These are phyloP conservation scores for Fusarium sp. DNA, from an alignment of 2,329 filamentous ascomycete genomes.

Conservation along the genomic window DNA sequence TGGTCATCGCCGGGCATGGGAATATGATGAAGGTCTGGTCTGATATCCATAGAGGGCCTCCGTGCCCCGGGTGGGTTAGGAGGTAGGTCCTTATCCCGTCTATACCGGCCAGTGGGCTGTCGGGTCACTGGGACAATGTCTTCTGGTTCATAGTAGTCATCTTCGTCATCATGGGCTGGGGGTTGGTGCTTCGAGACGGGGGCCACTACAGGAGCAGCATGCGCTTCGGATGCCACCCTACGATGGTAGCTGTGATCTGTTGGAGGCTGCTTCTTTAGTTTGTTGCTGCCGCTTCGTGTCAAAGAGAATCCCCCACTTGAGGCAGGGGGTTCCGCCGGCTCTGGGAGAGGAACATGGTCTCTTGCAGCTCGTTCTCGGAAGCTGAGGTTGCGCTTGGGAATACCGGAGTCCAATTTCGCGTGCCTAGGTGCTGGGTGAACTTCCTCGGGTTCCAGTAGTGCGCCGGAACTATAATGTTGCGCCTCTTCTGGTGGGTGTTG, in stretches of 20 bases:
- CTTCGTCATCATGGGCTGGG: slow-evolving; percentile 13
- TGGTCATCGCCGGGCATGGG: slow-evolving; percentile 38
- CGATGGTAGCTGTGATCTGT: slow-evolving; percentile 61
- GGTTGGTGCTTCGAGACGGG: slow-evolving; percentile 20
- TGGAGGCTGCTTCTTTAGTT: slow-evolving; percentile 68
- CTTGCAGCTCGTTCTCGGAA: slow-evolving; percentile 69
- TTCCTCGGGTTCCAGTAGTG: slow-evolving; percentile 38
- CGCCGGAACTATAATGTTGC: slow-evolving; percentile 33
- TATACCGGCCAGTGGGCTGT: slow-evolving; percentile 42
- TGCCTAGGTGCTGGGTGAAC: slow-evolving; percentile 22
- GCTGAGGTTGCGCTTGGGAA: slow-evolving; percentile 68
- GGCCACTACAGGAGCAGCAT: slow-evolving; percentile 11
- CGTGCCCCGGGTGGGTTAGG: slow-evolving; percentile 39
- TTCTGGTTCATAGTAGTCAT: slow-evolving; percentile 34
- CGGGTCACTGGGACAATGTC: slow-evolving; percentile 29
- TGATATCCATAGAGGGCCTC: slow-evolving; percentile 31
- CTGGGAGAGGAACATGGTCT: slow-evolving; percentile 55
- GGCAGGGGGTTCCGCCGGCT: slow-evolving; percentile 21
- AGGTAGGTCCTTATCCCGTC: slow-evolving; percentile 51
- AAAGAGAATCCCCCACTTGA: slow-evolving; percentile 53
- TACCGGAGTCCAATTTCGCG: slow-evolving; percentile 44
- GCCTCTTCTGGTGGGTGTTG: slow-evolving; percentile 38
- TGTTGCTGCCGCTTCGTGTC: slow-evolving; percentile 67
- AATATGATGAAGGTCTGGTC: slow-evolving; percentile 15
- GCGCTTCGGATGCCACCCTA: slow-evolving; percentile 58